Conservation (phyloP, 2,329 filamentous ascomycete genomes). For the Aspergillus novoparasiticus region DNA sequence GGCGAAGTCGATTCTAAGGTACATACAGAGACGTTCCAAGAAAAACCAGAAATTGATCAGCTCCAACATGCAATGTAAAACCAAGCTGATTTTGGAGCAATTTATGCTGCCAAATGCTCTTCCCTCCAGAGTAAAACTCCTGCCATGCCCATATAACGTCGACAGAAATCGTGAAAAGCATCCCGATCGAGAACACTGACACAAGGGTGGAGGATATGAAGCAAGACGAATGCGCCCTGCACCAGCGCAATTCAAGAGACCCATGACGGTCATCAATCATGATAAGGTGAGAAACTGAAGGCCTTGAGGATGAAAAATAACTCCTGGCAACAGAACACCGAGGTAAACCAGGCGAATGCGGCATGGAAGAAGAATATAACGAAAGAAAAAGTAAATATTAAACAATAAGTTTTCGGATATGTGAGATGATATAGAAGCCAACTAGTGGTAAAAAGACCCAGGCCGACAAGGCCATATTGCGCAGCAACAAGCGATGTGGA, state of each 20-base stretch:
- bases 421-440: background rate
- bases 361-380: slow-evolving; percentile 7
- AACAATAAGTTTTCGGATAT: slow-evolving; percentile 10
- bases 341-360: slow-evolving; percentile 13
- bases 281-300: slow-evolving; percentile 7
- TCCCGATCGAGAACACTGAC: slow-evolving; percentile 12
- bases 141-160: slow-evolving; percentile 24
- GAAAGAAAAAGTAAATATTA: slow-evolving; percentile 11
- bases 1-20: slow-evolving; percentile 15
- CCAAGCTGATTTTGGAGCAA: slow-evolving; percentile 16
- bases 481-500: background rate
- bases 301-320: slow-evolving; percentile 10
- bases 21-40: slow-evolving; percentile 12
- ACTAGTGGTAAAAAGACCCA: background rate
- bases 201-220: slow-evolving; percentile 11
- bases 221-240: slow-evolving; percentile 15
- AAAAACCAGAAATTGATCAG: slow-evolving; percentile 8
- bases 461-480: background rate
- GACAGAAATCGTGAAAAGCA: slow-evolving; percentile 16
- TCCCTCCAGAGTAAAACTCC: slow-evolving; percentile 24
- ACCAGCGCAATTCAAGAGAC: slow-evolving; percentile 17
- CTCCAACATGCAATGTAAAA: slow-evolving; percentile 21
- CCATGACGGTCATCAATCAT: slow-evolving; percentile 19
- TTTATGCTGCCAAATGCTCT: slow-evolving; percentile 24
- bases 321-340: slow-evolving; percentile 14